These are phyloP conservation scores for Syzygium syzygioides DNA, from an alignment of 441 rosid species.

Conservation along the genomic window DNA sequence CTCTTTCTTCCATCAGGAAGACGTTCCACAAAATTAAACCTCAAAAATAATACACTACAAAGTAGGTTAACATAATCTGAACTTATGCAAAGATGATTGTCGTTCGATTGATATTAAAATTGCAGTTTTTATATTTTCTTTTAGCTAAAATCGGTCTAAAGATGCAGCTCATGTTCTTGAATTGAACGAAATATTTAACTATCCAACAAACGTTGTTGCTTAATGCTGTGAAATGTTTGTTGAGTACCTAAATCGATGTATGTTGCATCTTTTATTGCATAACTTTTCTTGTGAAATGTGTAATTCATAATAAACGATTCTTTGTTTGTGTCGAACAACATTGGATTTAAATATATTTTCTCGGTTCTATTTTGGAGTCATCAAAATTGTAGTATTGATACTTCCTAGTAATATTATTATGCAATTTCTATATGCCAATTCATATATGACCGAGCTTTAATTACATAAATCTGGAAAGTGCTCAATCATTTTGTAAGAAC, in stretches of 20 bases:
- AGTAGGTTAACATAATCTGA: background rate
- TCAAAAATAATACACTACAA: background rate
- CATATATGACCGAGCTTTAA: background rate
- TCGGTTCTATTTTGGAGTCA: background rate
- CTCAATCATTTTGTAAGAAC: background rate
- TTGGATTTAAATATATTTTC: background rate
- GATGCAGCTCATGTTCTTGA: background rate
- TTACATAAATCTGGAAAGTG: background rate
- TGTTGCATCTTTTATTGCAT: background rate
- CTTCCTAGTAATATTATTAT: background rate
- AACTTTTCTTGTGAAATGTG: fast-evolving
- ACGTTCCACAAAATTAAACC: background rate
- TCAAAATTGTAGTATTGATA: background rate
- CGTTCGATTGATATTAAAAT: background rate
- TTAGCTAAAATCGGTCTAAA: background rate
- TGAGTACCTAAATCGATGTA: background rate
- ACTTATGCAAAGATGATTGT: background rate
- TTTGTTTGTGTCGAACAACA: background rate
- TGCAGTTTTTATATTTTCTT: background rate
- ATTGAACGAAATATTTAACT: background rate
- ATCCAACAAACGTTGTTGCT: background rate
- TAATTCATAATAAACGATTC: background rate
- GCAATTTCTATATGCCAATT: background rate
- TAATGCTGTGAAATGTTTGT: background rate
- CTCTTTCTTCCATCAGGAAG: background rate